Evolutionary conservation across 208 protist genomes (phyloP).

Genomic region (Leishmania martiniquensis): DNA sequence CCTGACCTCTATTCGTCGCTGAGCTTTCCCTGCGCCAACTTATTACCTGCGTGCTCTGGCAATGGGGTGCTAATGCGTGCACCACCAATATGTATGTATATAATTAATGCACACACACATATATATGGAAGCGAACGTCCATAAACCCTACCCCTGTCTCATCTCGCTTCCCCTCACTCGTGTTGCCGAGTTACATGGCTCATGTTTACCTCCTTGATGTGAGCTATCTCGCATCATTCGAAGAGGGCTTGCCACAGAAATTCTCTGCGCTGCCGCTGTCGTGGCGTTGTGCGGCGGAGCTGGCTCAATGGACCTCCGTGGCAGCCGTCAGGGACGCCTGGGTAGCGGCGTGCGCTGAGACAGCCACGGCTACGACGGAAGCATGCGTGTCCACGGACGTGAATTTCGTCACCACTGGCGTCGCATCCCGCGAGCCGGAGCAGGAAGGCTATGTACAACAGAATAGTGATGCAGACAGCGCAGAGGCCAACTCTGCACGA

Average conservation of each 20-base stretch:
- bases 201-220: constrained; percentile 40
- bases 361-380: not conserved
- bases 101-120: constrained; percentile 1
- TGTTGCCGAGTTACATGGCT: constrained; percentile 19
- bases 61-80: not conserved
- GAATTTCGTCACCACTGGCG: not conserved
- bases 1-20: not conserved
- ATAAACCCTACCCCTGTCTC: not conserved
- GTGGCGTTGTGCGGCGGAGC: constrained; percentile 37
- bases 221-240: constrained; percentile 1
- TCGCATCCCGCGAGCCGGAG: not conserved
- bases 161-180: not conserved
- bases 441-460: not conserved
- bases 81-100: too few species aligned
- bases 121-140: not conserved
- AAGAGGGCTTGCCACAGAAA: not conserved
- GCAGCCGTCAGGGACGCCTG: constrained; percentile 17
- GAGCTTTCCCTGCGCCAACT: not conserved
- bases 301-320: constrained; percentile 30
- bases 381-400: not conserved
- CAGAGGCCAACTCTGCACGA: not conserved
- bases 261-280: constrained; percentile 14
- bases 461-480: not conserved
- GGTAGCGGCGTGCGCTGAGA: constrained; percentile 3
- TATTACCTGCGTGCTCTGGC: not conserved